Percentiles rank a stretch among this genome's conserved stretches.
Conservation (phyloP, 2,329 filamentous ascomycete species). For the Claviceps cyperi region DNA sequence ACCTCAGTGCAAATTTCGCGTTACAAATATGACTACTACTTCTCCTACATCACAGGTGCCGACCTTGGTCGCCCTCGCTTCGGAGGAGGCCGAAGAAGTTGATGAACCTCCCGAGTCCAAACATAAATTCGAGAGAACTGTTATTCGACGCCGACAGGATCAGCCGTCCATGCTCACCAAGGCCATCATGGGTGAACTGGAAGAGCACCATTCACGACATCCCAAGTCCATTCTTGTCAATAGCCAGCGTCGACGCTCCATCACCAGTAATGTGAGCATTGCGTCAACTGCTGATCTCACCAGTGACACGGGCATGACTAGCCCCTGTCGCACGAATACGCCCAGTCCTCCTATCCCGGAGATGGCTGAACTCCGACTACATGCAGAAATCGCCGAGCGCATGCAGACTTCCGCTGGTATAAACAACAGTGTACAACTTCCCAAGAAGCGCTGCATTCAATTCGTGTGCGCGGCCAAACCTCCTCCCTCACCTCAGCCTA, state of each 20-base stretch:
- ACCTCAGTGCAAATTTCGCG: neutral
- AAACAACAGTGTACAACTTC: slow-evolving; percentile 27
- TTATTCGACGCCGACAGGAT: slow-evolving; percentile 32
- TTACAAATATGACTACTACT: slow-evolving; percentile 14
- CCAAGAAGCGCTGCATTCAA: slow-evolving; percentile 76
- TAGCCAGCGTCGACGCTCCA: slow-evolving; percentile 42
- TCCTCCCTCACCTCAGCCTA: slow-evolving; percentile 26
- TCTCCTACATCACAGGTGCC: slow-evolving; percentile 14
- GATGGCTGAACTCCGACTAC: slow-evolving; percentile 30
- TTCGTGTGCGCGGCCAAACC: slow-evolving; percentile 67
- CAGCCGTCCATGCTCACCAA: slow-evolving; percentile 77
- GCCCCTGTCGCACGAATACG: slow-evolving; percentile 72
- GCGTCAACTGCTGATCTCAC: slow-evolving; percentile 81
- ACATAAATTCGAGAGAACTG: slow-evolving; percentile 31
- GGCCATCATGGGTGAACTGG: slow-evolving; percentile 57
- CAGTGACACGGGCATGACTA: slow-evolving; percentile 86
- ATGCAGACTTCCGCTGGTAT: slow-evolving; percentile 14
- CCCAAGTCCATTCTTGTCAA: slow-evolving; percentile 21
- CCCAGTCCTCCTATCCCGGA: slow-evolving; percentile 73
- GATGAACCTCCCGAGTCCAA: slow-evolving; percentile 73
- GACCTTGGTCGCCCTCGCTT: slow-evolving; percentile 22
- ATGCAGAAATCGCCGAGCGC: slow-evolving; percentile 15
- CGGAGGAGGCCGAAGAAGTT: slow-evolving; percentile 58
- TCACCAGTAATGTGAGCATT: slow-evolving; percentile 66
- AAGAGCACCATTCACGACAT: slow-evolving; percentile 34